Base-by-base conservation (phyloP, 2,329 filamentous ascomycete genomes). In the Immersiporthe knoxdaviesiana region DNA sequence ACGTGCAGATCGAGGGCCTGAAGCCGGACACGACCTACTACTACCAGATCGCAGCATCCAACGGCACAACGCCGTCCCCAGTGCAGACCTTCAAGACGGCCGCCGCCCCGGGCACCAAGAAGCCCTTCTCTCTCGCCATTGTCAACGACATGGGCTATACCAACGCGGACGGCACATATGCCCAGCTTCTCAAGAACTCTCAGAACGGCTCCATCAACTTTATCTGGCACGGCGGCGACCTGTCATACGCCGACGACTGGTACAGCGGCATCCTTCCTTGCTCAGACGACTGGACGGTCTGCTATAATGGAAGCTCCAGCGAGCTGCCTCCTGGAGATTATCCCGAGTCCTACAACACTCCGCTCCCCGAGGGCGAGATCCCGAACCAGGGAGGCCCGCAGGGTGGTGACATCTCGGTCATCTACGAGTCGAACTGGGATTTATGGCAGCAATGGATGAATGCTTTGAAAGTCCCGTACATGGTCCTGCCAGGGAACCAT, bases 131-230 rank as follows among this genome's bases (percentile, higher is more conserved):
- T 6, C 76, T 85, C 18, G 83, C 82, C 27, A 80, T 86, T 1
- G 71, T 86, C 52, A 84, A 84, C 70, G 84, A 86, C 70, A 85
- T 86, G 84, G 84, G 84, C 10, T 85, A 85, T 76, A 85, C 83
- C 59, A 85, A 85, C 64, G 84, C 83, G 24, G 74, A 77, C 1
- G 84, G 84, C 21, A 85, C 84, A 1, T 80, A 80, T 75, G 77
- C 80, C 71, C 77, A 84, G 59, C 76, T 86, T 18, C 74, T 73
- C 47, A 72, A 80, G 50, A 81, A 78, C 6, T 78, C 79, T 52
- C 74, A 80, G n/a, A 79, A 83, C n/a, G 82, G 81, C n/a, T 71
- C 79, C 24, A 21, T 67, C 16, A 80, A 80, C 3, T 85, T 86
- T 72, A 81, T 81, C 35, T 86, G 84, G 84, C 84, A 86, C 74